Evolutionary conservation across 2,329 filamentous ascomycete genomes (phyloP).

Genomic region (Hypoxylon sp.): DNA sequence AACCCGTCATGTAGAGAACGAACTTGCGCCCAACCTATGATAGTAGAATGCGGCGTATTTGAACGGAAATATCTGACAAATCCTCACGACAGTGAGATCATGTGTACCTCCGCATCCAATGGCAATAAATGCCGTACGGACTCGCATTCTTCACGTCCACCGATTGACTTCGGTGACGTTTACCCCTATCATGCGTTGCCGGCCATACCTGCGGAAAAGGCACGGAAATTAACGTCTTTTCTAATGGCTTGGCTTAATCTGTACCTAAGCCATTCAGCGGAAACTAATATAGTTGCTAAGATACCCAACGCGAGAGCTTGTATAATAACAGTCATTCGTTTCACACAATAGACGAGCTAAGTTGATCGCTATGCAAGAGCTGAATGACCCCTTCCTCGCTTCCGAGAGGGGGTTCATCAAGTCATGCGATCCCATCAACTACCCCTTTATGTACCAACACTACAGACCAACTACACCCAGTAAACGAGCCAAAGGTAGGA

Average conservation of each 20-base stretch:
- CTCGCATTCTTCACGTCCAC: background rate
- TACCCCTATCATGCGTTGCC: background rate
- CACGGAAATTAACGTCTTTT: background rate
- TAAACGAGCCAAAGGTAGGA: background rate
- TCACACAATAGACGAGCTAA: background rate
- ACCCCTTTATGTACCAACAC: slow-evolving; percentile 1
- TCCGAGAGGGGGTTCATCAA: background rate
- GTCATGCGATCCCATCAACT: background rate
- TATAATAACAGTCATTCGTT: background rate
- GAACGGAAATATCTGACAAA: background rate
- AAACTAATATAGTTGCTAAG: background rate
- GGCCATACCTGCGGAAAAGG: background rate
- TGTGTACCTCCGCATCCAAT: slow-evolving; percentile 1
- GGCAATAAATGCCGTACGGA: slow-evolving; percentile 5
- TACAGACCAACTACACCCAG: slow-evolving; percentile 3
- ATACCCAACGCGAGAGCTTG: background rate
- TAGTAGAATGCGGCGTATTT: background rate
- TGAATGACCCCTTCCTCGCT: background rate
- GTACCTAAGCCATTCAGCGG: too few species aligned
- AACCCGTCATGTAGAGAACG: slow-evolving; percentile 7
- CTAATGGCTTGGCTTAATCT: background rate
- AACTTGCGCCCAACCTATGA: background rate
- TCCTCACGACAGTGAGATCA: background rate
- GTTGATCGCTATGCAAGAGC: background rate
- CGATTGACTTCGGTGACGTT: too few species aligned